Conservation (phyloP, 805 yeast species). For the Babjeviella inositovora region DNA sequence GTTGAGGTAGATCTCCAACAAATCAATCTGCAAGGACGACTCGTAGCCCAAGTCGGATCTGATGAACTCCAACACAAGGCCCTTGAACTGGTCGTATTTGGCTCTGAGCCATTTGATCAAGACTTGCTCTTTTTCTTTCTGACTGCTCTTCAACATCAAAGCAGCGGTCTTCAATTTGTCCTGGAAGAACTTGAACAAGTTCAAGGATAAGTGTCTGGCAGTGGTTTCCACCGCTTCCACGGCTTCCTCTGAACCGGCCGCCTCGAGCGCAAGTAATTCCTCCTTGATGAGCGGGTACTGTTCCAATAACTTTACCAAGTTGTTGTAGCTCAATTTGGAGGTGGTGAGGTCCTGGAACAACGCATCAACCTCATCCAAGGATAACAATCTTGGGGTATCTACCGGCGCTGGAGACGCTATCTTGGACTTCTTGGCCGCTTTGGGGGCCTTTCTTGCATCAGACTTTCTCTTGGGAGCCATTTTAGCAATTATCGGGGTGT, state of each 20-base stretch:
- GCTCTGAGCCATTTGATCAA: conserved; percentile 51
- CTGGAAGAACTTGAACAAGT: conserved; percentile 30
- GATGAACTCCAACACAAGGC: conserved; percentile 22
- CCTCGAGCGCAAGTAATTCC: conserved; percentile 4
- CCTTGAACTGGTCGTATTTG: conserved; percentile 38
- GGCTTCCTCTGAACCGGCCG: conserved; percentile 9
- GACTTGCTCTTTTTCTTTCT: conserved; percentile 8
- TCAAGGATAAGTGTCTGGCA: conserved; percentile 20
- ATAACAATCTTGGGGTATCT: conserved; percentile 1
- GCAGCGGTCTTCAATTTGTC: conserved; percentile 23
- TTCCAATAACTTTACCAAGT: conserved; percentile 27
- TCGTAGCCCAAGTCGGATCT: conserved; percentile 22
- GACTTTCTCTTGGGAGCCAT: conserved; percentile 11
- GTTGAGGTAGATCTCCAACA: conserved; percentile 37
- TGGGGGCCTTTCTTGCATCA: conserved; percentile 3
- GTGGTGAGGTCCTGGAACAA: conserved; percentile 13
- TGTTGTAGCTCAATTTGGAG: conserved; percentile 37
- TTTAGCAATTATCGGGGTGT: too few species aligned
- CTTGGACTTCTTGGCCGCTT: conserved; percentile 2
- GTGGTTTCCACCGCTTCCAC: conserved; percentile 7
- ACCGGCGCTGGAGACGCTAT: neutral
- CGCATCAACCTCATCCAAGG: conserved; percentile 8
- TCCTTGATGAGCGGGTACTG: conserved; percentile 12
- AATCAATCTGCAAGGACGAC: conserved; percentile 31
- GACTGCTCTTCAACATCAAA: conserved; percentile 16